phyloP scores from a whole-genome alignment of 495 filamentous ascomycete species.

The Penicillium riverlandense region DNA sequence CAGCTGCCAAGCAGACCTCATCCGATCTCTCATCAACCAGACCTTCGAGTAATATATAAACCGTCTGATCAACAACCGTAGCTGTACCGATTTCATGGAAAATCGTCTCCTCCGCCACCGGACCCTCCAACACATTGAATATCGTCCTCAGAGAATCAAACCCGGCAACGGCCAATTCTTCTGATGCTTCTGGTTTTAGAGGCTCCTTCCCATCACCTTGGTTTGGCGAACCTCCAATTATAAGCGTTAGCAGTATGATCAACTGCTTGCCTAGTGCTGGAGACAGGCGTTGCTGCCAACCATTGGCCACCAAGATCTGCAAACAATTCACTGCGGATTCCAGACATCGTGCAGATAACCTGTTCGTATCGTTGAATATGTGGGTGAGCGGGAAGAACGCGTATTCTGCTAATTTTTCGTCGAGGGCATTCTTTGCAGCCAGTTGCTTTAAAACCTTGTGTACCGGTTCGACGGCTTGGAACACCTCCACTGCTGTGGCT shows the following conservation, averaged over 20 bases:
- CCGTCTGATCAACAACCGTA: conserved; percentile 72
- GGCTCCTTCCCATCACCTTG: conserved; percentile 24
- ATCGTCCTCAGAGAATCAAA: conserved; percentile 51
- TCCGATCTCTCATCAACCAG: conserved; percentile 51
- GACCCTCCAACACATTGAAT: conserved; percentile 34
- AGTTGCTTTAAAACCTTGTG: conserved; percentile 45
- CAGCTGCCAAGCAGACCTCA: conserved; percentile 59
- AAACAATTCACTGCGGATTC: conserved; percentile 72
- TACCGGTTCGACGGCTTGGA: conserved; percentile 47
- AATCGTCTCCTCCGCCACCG: conserved; percentile 51
- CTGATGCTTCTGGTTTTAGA: conserved; percentile 41
- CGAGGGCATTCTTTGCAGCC: conserved; percentile 47
- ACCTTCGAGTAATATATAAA: conserved; percentile 74
- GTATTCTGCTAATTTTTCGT: conserved; percentile 85
- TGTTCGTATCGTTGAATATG: conserved; percentile 69
- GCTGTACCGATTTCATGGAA: conserved; percentile 41
- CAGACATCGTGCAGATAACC: conserved; percentile 61
- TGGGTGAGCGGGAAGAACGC: conserved; percentile 89
- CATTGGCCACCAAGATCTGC: conserved; percentile 60
- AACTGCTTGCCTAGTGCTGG: conserved; percentile 73
- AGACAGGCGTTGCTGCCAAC: conserved; percentile 65
- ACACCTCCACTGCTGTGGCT: conserved; percentile 46
- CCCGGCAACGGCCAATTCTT: conserved; percentile 60
- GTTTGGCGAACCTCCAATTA: conserved; percentile 63
- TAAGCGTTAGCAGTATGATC: conserved; percentile 73